phyloP scores from a whole-genome alignment of 139 green algal genomes.

The Pseudopediastrum boryanum region DNA sequence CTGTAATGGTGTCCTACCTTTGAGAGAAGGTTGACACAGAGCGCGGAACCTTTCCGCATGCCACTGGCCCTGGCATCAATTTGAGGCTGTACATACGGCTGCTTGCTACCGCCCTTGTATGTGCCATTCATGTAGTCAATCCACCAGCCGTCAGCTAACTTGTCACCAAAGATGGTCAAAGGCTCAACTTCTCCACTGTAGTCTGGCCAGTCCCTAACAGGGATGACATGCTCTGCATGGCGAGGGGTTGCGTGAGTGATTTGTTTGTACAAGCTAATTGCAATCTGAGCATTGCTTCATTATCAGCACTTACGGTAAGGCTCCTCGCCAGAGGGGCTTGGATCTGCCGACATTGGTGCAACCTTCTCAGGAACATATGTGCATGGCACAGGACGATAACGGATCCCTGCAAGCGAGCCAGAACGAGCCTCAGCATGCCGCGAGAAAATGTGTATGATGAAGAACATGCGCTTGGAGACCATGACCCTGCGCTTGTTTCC shows the following conservation, averaged over 20 bases:
- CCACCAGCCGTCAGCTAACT: neutral
- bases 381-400: slow-evolving; percentile 14
- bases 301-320: no score
- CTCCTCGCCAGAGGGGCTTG: no score
- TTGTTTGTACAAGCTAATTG: no score
- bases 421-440: neutral
- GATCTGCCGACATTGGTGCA: no score
- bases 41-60: slow-evolving; percentile 19
- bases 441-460: no score
- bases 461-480: no score
- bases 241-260: no score
- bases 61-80: slow-evolving; percentile 12
- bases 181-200: neutral
- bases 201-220: slow-evolving; percentile 29
- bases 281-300: no score
- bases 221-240: slow-evolving; percentile 6
- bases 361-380: slow-evolving; percentile 13
- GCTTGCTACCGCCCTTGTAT: neutral
- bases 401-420: neutral
- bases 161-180: slow-evolving; percentile 9
- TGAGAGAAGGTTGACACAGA: slow-evolving; percentile 24
- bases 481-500: no score
- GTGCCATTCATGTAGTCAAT: neutral
- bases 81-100: slow-evolving; percentile 9
- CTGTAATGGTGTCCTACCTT: no score